Evolutionary conservation across 2,329 filamentous ascomycete genomes (phyloP).

Genomic region (Fusarium sp.): DNA sequence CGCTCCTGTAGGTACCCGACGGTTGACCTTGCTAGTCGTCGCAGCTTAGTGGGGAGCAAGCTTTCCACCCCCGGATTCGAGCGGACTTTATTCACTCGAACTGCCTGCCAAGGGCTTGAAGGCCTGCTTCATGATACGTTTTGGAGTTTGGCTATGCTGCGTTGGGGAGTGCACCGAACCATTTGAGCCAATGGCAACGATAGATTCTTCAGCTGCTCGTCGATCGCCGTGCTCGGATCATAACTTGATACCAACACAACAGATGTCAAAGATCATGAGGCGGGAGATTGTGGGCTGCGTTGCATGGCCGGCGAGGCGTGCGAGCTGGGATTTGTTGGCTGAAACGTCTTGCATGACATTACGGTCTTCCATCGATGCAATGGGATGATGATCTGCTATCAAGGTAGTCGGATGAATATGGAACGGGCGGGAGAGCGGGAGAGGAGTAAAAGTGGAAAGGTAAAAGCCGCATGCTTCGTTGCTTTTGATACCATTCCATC

Average conservation of each 20-base stretch:
- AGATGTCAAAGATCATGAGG: conserved; percentile 34
- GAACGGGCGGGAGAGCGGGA: background rate
- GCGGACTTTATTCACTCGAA: conserved; percentile 21
- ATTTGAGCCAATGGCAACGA: conserved; percentile 21
- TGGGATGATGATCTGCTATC: conserved; percentile 5
- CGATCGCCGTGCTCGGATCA: conserved; percentile 40
- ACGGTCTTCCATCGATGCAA: background rate
- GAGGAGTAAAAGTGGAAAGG: conserved; percentile 6
- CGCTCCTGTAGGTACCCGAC: conserved; percentile 39
- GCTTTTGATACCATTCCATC: background rate
- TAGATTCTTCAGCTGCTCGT: conserved; percentile 8
- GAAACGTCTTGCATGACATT: background rate
- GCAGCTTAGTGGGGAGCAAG: conserved; percentile 43
- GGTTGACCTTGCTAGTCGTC: conserved; percentile 37
- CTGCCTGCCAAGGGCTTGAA: conserved; percentile 15
- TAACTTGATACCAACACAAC: conserved; percentile 38
- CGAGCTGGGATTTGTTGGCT: conserved; percentile 1
- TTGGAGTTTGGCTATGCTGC: conserved; percentile 24
- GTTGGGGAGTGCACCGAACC: conserved; percentile 18
- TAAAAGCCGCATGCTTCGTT: conserved; percentile 7
- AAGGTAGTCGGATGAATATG: conserved; percentile 13
- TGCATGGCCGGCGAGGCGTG: conserved; percentile 15
- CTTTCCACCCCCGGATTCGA: conserved; percentile 44
- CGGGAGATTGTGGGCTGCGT: conserved; percentile 22
- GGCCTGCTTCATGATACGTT: conserved; percentile 21